Conservation (phyloP, 2,329 filamentous ascomycete genomes). For the Sarocladium brachiariae region DNA sequence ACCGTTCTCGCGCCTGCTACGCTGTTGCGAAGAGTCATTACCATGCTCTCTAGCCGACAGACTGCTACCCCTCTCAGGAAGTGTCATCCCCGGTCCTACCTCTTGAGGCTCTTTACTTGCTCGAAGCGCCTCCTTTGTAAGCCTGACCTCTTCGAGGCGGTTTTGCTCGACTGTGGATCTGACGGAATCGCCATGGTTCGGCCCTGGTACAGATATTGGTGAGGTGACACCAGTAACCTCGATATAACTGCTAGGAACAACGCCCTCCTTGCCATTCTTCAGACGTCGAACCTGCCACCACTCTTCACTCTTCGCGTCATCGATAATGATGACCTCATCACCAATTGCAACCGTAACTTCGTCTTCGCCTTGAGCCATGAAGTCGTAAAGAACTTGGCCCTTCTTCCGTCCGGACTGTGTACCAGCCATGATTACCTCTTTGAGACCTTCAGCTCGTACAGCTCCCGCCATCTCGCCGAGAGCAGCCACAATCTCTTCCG, state of each 20-base stretch:
- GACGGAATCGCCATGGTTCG: conserved; percentile 33
- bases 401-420: conserved; percentile 66
- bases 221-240: conserved; percentile 69
- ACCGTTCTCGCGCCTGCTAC: conserved; percentile 62
- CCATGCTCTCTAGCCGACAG: conserved; percentile 58
- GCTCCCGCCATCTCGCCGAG: conserved; percentile 86
- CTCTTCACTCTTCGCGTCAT: conserved; percentile 88
- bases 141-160: conserved; percentile 70
- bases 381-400: conserved; percentile 86
- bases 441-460: conserved; percentile 71
- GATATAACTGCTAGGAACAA: conserved; percentile 94
- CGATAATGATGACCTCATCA: conserved; percentile 85
- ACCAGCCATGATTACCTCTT: conserved; percentile 79
- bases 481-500: conserved; percentile 82
- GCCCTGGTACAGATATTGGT: conserved; percentile 36
- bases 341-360: conserved; percentile 87
- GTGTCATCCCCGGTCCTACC: conserved; percentile 69
- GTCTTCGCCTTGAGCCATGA: conserved; percentile 92
- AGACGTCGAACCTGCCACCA: conserved; percentile 95
- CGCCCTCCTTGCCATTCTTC: conserved; percentile 89
- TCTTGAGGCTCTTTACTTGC: conserved; percentile 49
- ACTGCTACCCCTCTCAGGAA: conserved; percentile 76
- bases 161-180: conserved; percentile 70
- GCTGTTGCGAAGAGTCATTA: conserved; percentile 66
- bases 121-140: conserved; percentile 73